phyloP scores from a whole-genome alignment of 768 basidiomycete genomes.

The Imleria badia region DNA sequence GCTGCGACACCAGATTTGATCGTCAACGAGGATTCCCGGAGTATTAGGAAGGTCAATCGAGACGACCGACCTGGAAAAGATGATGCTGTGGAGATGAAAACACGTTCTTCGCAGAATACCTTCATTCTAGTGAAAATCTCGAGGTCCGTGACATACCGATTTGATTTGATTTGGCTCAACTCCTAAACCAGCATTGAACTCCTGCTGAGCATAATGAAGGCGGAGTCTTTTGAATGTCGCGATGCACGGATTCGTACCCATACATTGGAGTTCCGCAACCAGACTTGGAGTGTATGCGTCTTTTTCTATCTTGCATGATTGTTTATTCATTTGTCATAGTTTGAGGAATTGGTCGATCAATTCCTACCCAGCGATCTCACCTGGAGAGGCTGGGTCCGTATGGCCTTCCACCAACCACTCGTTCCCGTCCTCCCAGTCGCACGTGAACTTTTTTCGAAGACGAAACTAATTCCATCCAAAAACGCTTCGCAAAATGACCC shows the following conservation, averaged over 20 bases:
- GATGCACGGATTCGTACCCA: constrained; percentile 80
- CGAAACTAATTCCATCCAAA: constrained; percentile 59
- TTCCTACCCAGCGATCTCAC: constrained; percentile 77
- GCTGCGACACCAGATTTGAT: constrained; percentile 17
- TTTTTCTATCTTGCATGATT: constrained; percentile 3
- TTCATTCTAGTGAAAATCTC: constrained; percentile 78
- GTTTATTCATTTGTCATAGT: constrained; percentile 39
- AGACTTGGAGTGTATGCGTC: constrained; percentile 73
- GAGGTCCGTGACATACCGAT: constrained; percentile 42
- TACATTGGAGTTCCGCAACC: constrained; percentile 77
- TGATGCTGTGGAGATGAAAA: constrained; percentile 81
- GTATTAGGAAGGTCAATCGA: constrained; percentile 16
- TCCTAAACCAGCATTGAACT: constrained; percentile 55
- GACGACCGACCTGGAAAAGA: constrained; percentile 33
- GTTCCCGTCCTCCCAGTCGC: constrained; percentile 78
- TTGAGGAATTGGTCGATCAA: constrained; percentile 76
- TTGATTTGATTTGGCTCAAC: constrained; percentile 19
- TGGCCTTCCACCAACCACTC: constrained; percentile 78
- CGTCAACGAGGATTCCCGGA: constrained; percentile 21
- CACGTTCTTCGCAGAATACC: constrained; percentile 76
- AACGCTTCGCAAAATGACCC: constrained; percentile 30
- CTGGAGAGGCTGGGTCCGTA: constrained; percentile 82
- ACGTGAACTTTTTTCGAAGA: constrained; percentile 74
- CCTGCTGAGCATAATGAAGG: constrained; percentile 75
- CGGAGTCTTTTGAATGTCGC: constrained; percentile 81